Conservation (phyloP, 1,284 basidiomycete genomes). For the Apiotrichum montevideense region DNA sequence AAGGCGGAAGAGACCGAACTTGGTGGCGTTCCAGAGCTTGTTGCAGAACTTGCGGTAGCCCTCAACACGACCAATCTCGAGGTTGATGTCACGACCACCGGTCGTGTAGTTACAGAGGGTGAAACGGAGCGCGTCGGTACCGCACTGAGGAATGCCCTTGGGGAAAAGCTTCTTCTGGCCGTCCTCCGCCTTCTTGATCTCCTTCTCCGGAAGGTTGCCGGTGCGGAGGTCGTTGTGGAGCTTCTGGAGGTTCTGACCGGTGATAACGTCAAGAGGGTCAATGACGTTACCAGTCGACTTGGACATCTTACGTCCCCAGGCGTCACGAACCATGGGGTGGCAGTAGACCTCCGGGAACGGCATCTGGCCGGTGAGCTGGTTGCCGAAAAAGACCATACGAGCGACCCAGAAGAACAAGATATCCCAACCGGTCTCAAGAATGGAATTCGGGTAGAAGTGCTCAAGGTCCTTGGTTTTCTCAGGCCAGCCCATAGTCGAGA, state of each 20-base stretch:
- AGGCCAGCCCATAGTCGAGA: constrained; percentile 97
- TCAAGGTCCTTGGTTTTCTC: constrained; percentile 63
- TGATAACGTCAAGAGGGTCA: constrained; percentile 93
- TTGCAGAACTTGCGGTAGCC: constrained; percentile 99
- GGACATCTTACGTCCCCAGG: constrained; percentile 98
- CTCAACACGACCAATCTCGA: constrained; percentile 95
- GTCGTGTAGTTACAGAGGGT: constrained; percentile 88
- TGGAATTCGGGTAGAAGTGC: constrained; percentile 77
- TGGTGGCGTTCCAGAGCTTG: constrained; percentile 99
- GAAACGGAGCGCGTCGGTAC: constrained; percentile 92
- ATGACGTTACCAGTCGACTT: constrained; percentile 98
- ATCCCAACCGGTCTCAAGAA: constrained; percentile 98
- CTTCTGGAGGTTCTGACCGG: constrained; percentile 73
- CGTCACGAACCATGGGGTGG: constrained; percentile 98
- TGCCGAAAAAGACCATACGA: constrained; percentile 92
- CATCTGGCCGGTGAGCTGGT: constrained; percentile 81
- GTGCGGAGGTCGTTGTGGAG: constrained; percentile 81
- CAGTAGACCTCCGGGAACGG: constrained; percentile 98
- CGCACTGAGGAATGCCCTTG: constrained; percentile 97
- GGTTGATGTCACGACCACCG: constrained; percentile 86
- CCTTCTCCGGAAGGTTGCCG: constrained; percentile 91
- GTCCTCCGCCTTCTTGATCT: constrained; percentile 81
- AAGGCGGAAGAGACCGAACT: constrained; percentile 94
- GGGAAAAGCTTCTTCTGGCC: constrained; percentile 99
- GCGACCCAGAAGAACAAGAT: constrained; percentile 99